Evolutionary conservation across 2,329 filamentous ascomycete species (phyloP), one percentile per base, ranked within the genome.

Genomic region (Akanthomyces dipterigenus): DNA sequence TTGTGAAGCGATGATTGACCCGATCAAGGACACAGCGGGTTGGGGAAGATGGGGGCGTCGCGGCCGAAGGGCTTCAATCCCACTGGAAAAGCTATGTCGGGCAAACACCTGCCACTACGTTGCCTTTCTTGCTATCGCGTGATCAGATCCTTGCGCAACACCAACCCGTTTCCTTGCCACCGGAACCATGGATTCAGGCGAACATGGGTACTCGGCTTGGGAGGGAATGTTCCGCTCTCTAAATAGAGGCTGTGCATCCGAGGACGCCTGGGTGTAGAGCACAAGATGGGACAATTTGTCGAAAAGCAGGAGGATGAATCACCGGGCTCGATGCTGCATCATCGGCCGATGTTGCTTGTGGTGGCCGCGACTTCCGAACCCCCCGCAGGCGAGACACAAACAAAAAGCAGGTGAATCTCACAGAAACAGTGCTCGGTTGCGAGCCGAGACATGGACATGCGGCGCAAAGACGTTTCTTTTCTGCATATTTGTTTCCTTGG

Each of bases 1-100:
- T 90, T 74, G 76, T 90, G 72, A 90, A 90, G 76, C 84, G 85
- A 78, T 89, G 78, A 81, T 65, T 51, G 36, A 36, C 34, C 34
- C 38, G 62, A 66, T 64, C 63, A 40, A 63, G 61, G 63, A 65
- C 61, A 65, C 55, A 65, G 70, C 65, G 67, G 66, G 64, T 66
- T 67, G 65, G n/a, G 49, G 54, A 63, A 63, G 63, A 66, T 62
- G 65, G 65, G 64, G 65, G 62, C 64, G 59, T 16, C 20, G 48
- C 22, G 53, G 53, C 24, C 53, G 14, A 7, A 31, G 16, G 24
- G 53, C 38, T 18, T 45, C 18, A 46, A 14, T 28, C 55, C 63
- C 62, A 49, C 43, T 22, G 12, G 31, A 5, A 40, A 45, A 36
- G 55, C 45, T 20, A n/a, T 8, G 20, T 43, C 26, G 36, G 56